These are phyloP conservation scores for Rubroboletus pulcherrimus DNA, from an alignment of 768 basidiomycete species.

Conservation along the genomic window DNA sequence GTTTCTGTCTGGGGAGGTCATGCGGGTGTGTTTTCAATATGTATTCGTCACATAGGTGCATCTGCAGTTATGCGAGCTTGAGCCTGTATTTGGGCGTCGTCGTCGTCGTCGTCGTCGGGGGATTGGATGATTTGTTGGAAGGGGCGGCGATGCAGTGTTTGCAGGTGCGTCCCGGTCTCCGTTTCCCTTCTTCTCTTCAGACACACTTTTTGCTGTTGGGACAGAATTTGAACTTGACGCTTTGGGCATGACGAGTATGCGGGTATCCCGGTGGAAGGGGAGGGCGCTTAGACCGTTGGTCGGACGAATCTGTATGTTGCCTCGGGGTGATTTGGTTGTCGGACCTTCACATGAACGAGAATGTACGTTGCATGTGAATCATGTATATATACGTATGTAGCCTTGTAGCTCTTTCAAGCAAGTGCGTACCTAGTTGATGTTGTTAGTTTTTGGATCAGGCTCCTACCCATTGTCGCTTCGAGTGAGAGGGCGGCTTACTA, in stretches of 20 bases:
- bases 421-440: not conserved
- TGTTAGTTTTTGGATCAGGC: not conserved
- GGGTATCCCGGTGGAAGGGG: conserved; percentile 54
- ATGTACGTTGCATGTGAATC: not conserved
- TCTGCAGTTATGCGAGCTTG: no score
- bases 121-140: conserved; percentile 93
- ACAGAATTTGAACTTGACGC: conserved; percentile 85
- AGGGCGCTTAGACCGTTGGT: not conserved
- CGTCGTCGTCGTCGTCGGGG: conserved; percentile 93
- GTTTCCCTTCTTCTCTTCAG: not conserved
- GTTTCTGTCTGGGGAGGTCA: no score
- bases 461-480: no score
- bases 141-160: conserved; percentile 99
- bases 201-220: not conserved
- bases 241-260: conserved; percentile 81
- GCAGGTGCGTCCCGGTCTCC: conserved; percentile 54
- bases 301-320: not conserved
- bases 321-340: not conserved
- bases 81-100: conserved; percentile 54
- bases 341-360: not conserved
- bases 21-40: no score
- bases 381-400: not conserved
- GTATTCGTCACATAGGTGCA: no score
- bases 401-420: not conserved
- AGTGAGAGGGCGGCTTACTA: no score